Evolutionary conservation across 129 eudicot genomes (phyloP).

Genomic region (Escallonia herrerae): DNA sequence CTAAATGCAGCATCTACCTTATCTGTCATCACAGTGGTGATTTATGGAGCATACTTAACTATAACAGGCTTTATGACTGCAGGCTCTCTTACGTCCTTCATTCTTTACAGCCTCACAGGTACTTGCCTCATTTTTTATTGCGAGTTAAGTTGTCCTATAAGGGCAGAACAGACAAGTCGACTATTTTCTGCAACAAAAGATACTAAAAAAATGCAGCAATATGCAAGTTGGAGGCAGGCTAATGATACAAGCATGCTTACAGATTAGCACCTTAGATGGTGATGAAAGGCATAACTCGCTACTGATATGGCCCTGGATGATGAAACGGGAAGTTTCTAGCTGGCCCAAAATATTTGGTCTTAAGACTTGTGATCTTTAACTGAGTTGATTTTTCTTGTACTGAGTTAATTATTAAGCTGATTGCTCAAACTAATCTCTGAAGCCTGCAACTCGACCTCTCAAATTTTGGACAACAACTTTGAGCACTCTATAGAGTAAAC

Average conservation of each 20-base stretch:
- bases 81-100: constrained; percentile 47
- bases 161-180: neutral
- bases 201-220: too few relatives aligned
- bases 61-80: constrained; percentile 38
- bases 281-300: too few relatives aligned
- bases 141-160: neutral
- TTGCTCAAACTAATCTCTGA: neutral
- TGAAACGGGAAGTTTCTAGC: too few relatives aligned
- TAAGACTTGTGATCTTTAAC: neutral
- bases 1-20: constrained; percentile 45
- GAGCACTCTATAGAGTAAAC: neutral
- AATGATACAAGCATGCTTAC: neutral
- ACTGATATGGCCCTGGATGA: too few relatives aligned
- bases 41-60: constrained; percentile 46
- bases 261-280: neutral
- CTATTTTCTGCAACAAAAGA: too few relatives aligned
- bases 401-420: neutral
- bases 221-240: too few relatives aligned
- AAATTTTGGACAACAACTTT: neutral
- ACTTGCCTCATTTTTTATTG: neutral
- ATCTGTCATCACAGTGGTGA: constrained; percentile 43
- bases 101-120: constrained; percentile 50
- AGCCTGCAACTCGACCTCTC: neutral
- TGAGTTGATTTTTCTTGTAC: neutral
- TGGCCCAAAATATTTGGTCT: neutral